A percentile compares a stretch with the other conserved stretches of the same genome.
Evolutionary conservation across 345 rosid genomes (phyloP).

Genomic region (Conringia planisiliqua): DNA sequence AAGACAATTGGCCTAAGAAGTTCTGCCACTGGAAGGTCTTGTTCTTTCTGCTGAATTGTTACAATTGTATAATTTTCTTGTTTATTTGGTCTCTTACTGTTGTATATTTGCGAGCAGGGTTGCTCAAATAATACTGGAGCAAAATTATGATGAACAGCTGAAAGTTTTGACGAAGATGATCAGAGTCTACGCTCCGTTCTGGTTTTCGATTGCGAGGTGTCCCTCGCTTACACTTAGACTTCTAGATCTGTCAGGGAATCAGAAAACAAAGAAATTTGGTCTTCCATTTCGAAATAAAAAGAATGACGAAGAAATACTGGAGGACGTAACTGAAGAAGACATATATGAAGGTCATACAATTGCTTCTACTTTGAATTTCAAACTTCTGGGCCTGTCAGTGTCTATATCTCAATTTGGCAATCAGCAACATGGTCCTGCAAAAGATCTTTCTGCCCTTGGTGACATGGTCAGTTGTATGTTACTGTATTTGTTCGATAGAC

Average conservation of each 20-base stretch:
- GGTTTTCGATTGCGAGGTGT: constrained; percentile 87
- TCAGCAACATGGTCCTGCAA: constrained; percentile 67
- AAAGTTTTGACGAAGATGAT: constrained; percentile 53
- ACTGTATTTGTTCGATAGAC: not conserved
- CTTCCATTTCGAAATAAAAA: constrained; percentile 54
- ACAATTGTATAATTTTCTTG: not conserved
- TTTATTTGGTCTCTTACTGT: constrained; percentile 27
- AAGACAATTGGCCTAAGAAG: constrained; percentile 78
- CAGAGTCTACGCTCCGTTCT: constrained; percentile 83
- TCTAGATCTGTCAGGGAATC: constrained; percentile 52
- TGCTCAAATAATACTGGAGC: constrained; percentile 80
- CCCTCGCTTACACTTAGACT: constrained; percentile 72
- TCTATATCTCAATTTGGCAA: constrained; percentile 50
- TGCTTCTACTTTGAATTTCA: constrained; percentile 90
- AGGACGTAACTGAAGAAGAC: constrained; percentile 80
- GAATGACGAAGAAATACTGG: constrained; percentile 37
- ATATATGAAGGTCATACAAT: constrained; percentile 78
- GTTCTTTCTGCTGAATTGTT: constrained; percentile 17
- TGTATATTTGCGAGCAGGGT: constrained; percentile 51
- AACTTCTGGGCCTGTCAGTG: constrained; percentile 58
- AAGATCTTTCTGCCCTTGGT: constrained; percentile 85
- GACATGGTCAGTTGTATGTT: constrained; percentile 63
- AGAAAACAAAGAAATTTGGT: constrained; percentile 45
- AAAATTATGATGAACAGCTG: constrained; percentile 64
- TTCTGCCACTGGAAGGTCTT: constrained; percentile 85